Base-by-base conservation (phyloP, 768 basidiomycete genomes). In the Tephrocybe sp. region DNA sequence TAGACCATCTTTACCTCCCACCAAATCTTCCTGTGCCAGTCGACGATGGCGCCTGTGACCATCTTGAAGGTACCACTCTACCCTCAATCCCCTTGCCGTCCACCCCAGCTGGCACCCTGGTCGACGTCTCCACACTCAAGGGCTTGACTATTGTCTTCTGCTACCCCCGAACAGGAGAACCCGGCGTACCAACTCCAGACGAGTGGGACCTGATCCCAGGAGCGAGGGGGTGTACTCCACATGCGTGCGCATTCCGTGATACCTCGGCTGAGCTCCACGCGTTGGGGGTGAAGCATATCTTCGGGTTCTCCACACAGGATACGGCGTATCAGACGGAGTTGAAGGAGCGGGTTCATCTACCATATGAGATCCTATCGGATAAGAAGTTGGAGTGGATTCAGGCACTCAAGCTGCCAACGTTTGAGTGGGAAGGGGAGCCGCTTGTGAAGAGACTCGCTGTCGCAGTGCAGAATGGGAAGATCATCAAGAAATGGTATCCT, bases 141-240 rank as follows among this genome's bases (percentile, higher is more conserved):
- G 58, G 56, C 9, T 43, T 61, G 19, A 55, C 60, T 4, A 54
- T 61, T 34, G 37, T 61, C 24, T 59, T 61, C 43, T 55, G 55
- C 47, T 61, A 61, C 30, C 60, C 60, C 27, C 58, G 60, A 19
- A 59, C 58, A 18, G 58, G 58, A 5, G 52, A 50, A 30, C 55
- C 60, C 4, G 52, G 52, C 9, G 52, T 57, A 21, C 44, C 34
- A 19, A 41, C 59, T 11, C 58, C 60, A 19, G 51, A 48, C 44
- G 45, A 46, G 7, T 61, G 60, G 60, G 51, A 61, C 42, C 22
- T 59, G 21, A 61, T 61, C 37, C 60, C 60, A n/a, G 60, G 60
- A 40, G 60, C 60, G 19, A 50, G 60, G 18, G 60, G 60, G 30
- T 61, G 60, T 43, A 59, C 60, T 11, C 60, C 60, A 21, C 60